Evolutionary conservation across 371 early-diverging fungal species (phyloP), one percentile per base, ranked within the genome.

Genomic region (Apophysomyces trapeziformis): DNA sequence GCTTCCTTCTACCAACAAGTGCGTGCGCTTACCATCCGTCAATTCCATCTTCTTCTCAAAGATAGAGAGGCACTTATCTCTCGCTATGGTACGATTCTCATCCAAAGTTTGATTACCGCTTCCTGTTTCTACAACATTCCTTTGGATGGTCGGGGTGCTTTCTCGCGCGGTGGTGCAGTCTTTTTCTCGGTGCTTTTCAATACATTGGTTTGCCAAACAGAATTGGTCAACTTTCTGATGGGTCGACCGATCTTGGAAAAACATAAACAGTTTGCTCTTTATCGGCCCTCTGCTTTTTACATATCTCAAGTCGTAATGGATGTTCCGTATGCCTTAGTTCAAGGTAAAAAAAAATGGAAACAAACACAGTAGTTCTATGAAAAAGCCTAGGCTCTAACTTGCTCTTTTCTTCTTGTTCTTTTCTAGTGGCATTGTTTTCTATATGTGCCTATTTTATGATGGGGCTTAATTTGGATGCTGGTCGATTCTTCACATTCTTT

Each of bases 141-240:
- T 1, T 47, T 56, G 1, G 71, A 73, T 61, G 75, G 79, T 6
- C 62, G 69, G 32, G 90, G 92, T 38, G 83, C 89, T 57, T 90
- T 89, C 70, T 84, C 87, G 1, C 87, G 93, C 38, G 90, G 91
- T 43, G 92, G 90, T 76, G 90, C 85, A 11, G 57, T 88, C 12
- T 84, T 87, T 47, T 85, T 86, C 58, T 75, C 79, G 9, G 69
- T 84, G 1, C 63, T 88, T 9, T 85, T 86, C 71, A 87, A 80
- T 47, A 65, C 86, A 7, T 75, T 88, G 26, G 70, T 83, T 14
- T 65, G 82, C 21, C 78, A 82, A 65, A 66, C 84, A 7, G 85
- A 85, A 69, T 44, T 86, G 8, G 80, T 83, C 16, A 68, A 70
- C 16, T 76, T 77, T 46, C 67, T 86, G 61, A 72, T 75, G 37